Percentiles rank a stretch among this genome's conserved stretches.
These are phyloP conservation scores for Kodamaea kaohsiungensis DNA, from an alignment of 805 yeast genomes.

Conservation along the genomic window DNA sequence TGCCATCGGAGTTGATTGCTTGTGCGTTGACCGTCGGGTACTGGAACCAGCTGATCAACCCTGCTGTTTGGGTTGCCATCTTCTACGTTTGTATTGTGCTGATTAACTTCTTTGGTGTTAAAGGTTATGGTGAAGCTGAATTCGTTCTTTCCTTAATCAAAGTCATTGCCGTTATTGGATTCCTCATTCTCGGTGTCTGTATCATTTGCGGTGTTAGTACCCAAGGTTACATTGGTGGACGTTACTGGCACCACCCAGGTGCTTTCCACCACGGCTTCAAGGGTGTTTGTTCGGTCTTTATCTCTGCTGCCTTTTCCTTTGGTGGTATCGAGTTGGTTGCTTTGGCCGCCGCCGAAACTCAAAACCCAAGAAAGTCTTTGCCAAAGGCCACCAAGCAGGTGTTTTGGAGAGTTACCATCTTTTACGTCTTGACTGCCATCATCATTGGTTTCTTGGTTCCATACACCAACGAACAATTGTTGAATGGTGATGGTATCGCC, in stretches of 20 bases:
- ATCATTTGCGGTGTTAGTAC: constrained; percentile 33
- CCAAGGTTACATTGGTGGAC: constrained; percentile 22
- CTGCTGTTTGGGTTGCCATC: constrained; percentile 40
- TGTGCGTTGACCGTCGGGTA: constrained; percentile 37
- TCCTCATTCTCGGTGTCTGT: constrained; percentile 32
- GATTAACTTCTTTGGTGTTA: constrained; percentile 40
- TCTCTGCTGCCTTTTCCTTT: constrained; percentile 59
- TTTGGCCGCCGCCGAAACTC: constrained; percentile 58
- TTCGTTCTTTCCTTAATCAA: constrained; percentile 26
- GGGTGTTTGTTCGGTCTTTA: constrained; percentile 33
- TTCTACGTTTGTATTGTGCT: constrained; percentile 33
- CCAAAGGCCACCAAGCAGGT: constrained; percentile 59
- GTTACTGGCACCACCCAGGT: constrained; percentile 24
- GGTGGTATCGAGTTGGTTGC: constrained; percentile 65
- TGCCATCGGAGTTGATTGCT: constrained; percentile 35
- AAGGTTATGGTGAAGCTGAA: constrained; percentile 33
- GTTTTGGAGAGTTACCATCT: constrained; percentile 52
- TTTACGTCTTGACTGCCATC: constrained; percentile 34
- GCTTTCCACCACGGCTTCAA: constrained; percentile 24
- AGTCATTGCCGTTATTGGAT: constrained; percentile 29
- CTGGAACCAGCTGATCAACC: constrained; percentile 34
- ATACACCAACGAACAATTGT: constrained; percentile 46
- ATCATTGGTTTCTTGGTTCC: constrained; percentile 49
- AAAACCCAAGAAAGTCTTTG: constrained; percentile 55
- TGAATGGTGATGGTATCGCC: constrained; percentile 54